These are phyloP conservation scores for Pseudisothecium myosuroides DNA, from an alignment of 225 moss, liverwort and hornwort genomes.

Conservation along the genomic window DNA sequence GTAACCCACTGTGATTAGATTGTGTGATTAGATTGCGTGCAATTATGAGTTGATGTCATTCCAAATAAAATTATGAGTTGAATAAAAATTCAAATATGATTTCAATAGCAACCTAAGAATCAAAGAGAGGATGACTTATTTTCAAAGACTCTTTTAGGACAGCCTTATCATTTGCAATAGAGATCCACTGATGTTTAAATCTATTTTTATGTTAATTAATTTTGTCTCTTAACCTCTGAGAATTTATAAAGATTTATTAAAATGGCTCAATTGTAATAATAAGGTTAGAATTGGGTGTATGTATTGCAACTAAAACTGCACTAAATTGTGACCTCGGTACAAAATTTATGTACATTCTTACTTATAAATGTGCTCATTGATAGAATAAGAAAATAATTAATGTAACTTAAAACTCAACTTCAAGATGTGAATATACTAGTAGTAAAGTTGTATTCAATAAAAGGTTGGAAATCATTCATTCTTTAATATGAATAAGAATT, in stretches of 20 bases:
- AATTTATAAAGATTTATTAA: neutral
- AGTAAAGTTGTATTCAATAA: neutral
- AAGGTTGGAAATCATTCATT: neutral
- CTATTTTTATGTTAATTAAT: neutral
- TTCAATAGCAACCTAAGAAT: neutral
- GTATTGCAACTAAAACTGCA: too few species aligned
- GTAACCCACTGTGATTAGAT: neutral
- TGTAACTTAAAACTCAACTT: accelerated
- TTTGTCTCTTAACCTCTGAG: neutral
- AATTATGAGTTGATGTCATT: neutral
- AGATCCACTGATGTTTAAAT: neutral
- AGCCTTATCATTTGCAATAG: neutral
- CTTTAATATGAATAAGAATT: neutral
- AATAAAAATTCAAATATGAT: too few species aligned
- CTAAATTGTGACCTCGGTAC: accelerated
- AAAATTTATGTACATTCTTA: neutral
- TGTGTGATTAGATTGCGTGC: neutral
- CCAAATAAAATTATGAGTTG: neutral
- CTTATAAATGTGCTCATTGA: neutral
- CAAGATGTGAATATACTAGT: too few species aligned
- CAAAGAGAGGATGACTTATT: neutral
- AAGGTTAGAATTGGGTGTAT: too few species aligned
- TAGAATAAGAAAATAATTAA: neutral
- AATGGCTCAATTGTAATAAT: neutral
- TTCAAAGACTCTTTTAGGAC: neutral